These are phyloP conservation scores for Coemansia aciculifera DNA, from an alignment of 192 early-diverging fungal species.

Conservation along the genomic window DNA sequence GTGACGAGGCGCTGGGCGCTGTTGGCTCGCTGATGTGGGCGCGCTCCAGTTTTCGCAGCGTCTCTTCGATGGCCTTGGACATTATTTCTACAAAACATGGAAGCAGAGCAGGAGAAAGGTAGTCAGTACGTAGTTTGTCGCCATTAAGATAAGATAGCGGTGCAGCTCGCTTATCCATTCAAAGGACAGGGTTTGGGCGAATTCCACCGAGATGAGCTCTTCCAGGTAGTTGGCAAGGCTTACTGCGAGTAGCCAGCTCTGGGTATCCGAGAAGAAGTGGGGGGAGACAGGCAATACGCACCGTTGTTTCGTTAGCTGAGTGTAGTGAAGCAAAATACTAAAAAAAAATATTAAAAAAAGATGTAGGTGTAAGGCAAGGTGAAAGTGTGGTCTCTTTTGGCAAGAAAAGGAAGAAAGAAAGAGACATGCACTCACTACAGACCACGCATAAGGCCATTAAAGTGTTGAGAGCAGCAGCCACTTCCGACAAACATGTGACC, in stretches of 20 bases:
- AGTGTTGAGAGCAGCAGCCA: background rate
- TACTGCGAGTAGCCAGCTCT: slow-evolving; percentile 6
- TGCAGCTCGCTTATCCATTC: background rate
- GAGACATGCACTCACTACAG: background rate
- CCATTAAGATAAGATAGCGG: too few species aligned
- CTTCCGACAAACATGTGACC: background rate
- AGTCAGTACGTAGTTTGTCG: background rate
- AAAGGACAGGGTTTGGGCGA: background rate
- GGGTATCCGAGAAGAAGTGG: background rate
- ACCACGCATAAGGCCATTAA: background rate
- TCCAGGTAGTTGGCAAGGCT: background rate
- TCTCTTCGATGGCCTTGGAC: slow-evolving; percentile 55
- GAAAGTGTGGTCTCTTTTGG: background rate
- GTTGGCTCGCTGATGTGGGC: slow-evolving; percentile 34
- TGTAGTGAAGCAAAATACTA: background rate
- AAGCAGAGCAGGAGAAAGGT: background rate
- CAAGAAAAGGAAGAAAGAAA: slow-evolving; percentile 7
- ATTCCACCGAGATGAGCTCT: slow-evolving; percentile 1
- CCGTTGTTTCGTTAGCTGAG: slow-evolving; percentile 12
- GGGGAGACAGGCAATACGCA: slow-evolving; percentile 6
- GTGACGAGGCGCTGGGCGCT: slow-evolving; percentile 19
- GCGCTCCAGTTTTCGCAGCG: slow-evolving; percentile 49
- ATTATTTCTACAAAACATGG: slow-evolving; percentile 36
- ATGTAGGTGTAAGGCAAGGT: background rate
- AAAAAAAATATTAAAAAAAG: background rate